Evolutionary conservation across 192 early-diverging fungal genomes (phyloP).

Genomic region (Entomortierella parvispora): DNA sequence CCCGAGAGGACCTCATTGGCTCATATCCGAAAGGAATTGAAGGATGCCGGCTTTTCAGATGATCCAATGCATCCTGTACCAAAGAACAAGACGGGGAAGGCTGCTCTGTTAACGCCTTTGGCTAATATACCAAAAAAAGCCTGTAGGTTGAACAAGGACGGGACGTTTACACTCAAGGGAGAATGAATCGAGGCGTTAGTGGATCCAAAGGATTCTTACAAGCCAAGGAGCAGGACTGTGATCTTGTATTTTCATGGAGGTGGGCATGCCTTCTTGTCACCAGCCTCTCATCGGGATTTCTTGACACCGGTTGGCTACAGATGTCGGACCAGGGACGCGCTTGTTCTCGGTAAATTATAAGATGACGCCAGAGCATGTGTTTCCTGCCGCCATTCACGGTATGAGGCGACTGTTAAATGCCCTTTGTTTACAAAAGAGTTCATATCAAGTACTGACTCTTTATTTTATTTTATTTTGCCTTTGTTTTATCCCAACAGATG

Average conservation of each 20-base stretch:
- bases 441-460: too few relatives aligned
- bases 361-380: slow-evolving; percentile 81
- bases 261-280: slow-evolving; percentile 29
- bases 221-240: slow-evolving; percentile 17
- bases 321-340: slow-evolving; percentile 33
- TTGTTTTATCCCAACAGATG: too few relatives aligned
- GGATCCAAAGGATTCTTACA: slow-evolving; percentile 8
- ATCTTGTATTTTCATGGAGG: slow-evolving; percentile 44
- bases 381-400: slow-evolving; percentile 84
- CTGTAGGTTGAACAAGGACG: slow-evolving; percentile 12
- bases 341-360: slow-evolving; percentile 75
- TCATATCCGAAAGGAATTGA: slow-evolving; percentile 2
- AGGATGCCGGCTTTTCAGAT: not conserved
- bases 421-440: too few relatives aligned
- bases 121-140: slow-evolving; percentile 42
- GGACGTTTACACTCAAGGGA: slow-evolving; percentile 18
- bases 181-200: slow-evolving; percentile 36
- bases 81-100: not conserved
- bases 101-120: slow-evolving; percentile 8
- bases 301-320: slow-evolving; percentile 11
- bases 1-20: slow-evolving; percentile 20
- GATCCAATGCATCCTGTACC: slow-evolving; percentile 25
- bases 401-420: too few relatives aligned
- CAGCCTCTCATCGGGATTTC: slow-evolving; percentile 26
- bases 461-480: too few relatives aligned